phyloP scores from a whole-genome alignment of 2,329 filamentous ascomycete species.

The Neophaeococcomyces mojaviensis region DNA sequence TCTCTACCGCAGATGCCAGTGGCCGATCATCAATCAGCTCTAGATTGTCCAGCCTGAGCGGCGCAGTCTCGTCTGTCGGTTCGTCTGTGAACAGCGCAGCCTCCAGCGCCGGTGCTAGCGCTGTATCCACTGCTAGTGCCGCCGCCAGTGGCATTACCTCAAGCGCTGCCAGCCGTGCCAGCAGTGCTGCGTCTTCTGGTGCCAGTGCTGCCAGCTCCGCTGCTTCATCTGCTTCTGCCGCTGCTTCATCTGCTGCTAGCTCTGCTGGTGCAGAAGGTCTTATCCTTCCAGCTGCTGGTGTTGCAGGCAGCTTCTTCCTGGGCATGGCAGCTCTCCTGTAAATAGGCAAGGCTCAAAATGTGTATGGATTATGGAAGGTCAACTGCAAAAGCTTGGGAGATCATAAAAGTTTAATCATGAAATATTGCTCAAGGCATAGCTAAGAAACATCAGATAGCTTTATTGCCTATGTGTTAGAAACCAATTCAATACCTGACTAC shows the following conservation, averaged over 20 bases:
- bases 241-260: neutral
- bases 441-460: too few relatives aligned
- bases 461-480: too few relatives aligned
- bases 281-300: constrained; percentile 5
- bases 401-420: too few relatives aligned
- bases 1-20: neutral
- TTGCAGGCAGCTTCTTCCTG: constrained; percentile 5
- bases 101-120: neutral
- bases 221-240: neutral
- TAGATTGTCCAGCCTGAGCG: neutral
- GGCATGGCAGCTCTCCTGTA: constrained; percentile 8
- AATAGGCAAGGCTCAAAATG: neutral
- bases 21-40: neutral
- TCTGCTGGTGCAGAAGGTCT: neutral
- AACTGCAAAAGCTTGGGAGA: too few relatives aligned
- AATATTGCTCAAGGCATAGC: too few relatives aligned
- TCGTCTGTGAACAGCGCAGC: too few relatives aligned
- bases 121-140: neutral
- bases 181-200: neutral
- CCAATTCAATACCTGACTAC: too few relatives aligned
- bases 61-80: neutral
- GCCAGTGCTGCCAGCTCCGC: neutral
- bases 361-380: neutral
- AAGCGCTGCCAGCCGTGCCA: neutral
- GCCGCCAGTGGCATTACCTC: neutral